Evolutionary conservation across 352 stramenopile species (phyloP).

Genomic region (Aphanomyces euteiches): DNA sequence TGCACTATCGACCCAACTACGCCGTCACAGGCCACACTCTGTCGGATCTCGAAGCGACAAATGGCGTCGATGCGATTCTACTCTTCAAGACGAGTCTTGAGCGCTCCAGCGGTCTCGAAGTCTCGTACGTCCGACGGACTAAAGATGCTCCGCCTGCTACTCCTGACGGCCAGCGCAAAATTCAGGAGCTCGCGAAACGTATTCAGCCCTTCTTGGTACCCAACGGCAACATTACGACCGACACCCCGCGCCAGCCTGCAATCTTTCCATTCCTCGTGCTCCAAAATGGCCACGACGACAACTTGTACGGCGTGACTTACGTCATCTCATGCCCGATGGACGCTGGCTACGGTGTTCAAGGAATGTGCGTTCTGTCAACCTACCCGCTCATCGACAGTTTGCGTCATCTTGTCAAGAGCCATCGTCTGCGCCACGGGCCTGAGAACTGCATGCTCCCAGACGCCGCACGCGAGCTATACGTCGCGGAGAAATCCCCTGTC

Average conservation of each 20-base stretch:
- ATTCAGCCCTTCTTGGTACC: constrained; percentile 26
- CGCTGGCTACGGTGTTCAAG: constrained; percentile 3
- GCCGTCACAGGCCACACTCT: constrained; percentile 41
- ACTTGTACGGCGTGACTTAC: constrained; percentile 17
- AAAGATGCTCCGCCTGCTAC: constrained; percentile 9
- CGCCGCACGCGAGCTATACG: constrained; percentile 11
- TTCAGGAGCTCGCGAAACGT: constrained; percentile 20
- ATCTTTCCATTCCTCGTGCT: constrained; percentile 21
- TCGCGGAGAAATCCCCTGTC: not conserved
- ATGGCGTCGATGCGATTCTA: constrained; percentile 50
- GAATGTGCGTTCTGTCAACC: constrained; percentile 8
- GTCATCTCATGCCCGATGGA: not conserved
- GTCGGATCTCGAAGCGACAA: constrained; percentile 29
- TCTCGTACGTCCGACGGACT: constrained; percentile 17
- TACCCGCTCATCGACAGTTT: constrained; percentile 17
- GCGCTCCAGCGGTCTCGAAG: constrained; percentile 2
- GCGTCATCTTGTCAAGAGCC: not conserved
- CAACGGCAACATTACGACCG: not conserved
- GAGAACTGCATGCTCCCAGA: constrained; percentile 1
- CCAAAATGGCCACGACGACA: constrained; percentile 18
- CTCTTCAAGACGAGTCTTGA: constrained; percentile 71
- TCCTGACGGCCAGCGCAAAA: constrained; percentile 13
- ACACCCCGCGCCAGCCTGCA: not conserved
- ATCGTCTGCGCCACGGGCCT: not conserved
- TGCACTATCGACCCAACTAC: constrained; percentile 77